Percentiles rank a stretch among this genome's conserved stretches.
Conservation (phyloP, 2,329 filamentous ascomycete species). For the Mycocentrospora acerina region DNA sequence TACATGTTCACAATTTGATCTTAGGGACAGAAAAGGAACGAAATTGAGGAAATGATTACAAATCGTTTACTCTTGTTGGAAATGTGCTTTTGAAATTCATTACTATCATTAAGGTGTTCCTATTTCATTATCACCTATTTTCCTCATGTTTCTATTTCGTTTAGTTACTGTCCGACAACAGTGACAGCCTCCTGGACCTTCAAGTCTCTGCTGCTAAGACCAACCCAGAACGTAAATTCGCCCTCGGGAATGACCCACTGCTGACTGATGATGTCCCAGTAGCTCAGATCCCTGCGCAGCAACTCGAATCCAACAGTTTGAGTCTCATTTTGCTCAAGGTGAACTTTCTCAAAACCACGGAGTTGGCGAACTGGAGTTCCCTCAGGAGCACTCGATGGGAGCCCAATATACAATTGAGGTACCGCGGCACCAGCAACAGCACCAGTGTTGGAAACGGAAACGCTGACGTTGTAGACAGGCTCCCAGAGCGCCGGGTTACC, state of each 20-base stretch:
- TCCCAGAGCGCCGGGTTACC: constrained; percentile 62
- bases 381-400: constrained; percentile 58
- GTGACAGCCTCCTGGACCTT: constrained; percentile 20
- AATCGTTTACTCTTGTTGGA: no score
- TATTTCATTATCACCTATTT: no score
- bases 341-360: constrained; percentile 55
- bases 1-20: no score
- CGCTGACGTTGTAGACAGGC: constrained; percentile 65
- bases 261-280: constrained; percentile 76
- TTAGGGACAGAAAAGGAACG: no score
- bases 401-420: constrained; percentile 60
- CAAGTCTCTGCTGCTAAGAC: constrained; percentile 31
- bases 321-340: constrained; percentile 58
- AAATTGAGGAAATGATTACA: no score
- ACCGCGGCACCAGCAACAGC: constrained; percentile 53
- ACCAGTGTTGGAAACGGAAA: constrained; percentile 71
- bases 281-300: constrained; percentile 78
- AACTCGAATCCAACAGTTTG: constrained; percentile 68
- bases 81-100: background rate
- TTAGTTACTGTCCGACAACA: constrained; percentile 11
- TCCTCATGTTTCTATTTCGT: no score
- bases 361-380: constrained; percentile 53
- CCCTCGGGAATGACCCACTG: constrained; percentile 70
- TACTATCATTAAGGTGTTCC: background rate
- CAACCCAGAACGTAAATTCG: constrained; percentile 32